Base-by-base conservation (phyloP, 331 rosid species). In the Ulmus americana region DNA sequence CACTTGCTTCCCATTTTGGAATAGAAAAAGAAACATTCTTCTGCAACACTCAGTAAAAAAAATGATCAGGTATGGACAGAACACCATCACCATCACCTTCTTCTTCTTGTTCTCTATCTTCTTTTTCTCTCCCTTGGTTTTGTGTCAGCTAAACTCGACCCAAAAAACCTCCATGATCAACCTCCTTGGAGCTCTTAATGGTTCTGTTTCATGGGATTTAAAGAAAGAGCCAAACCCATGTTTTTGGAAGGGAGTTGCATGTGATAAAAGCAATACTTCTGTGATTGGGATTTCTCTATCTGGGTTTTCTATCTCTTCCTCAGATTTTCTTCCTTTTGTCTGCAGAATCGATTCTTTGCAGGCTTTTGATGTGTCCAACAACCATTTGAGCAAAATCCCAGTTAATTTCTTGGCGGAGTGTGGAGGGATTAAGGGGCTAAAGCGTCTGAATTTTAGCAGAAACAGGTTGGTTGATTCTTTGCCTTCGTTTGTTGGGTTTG, bases 401-500 rank as follows among this genome's bases (percentile, higher is more conserved):
- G 46, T 59, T 7, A 39, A 0, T 50, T 89, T 89, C 68, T 10
- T 87, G 39, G 10, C 57, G 10, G 84, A 43, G 58, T 92, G 97
- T 73, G 95, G 95, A 14, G 74, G 60, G 63, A 70, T 70, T 47
- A 43, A 13, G 14, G 81, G 70, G 50, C 39, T 94, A 6, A 73
- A 71, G 68, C 61, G 13, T 52, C 69, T 94, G 73, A 84, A 82
- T 76, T 82, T 94, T 42, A 85, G 88, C 76, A 0, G 0, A 12
- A 92, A 85, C 71, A 5, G 6, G 15, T 60, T 92, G 65, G 10
- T 0, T 0, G 82, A 84, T 65, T 0, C 6, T 69, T 76, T 92
- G 60, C 97, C 97, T 13, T 14, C 42, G 38, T 85, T 87, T 76
- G 68, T 0, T 39, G 91, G 98, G 55, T 92, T 85, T 76, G 14